Conservation (phyloP, 768 basidiomycete species). For the Boletellus ananas region DNA sequence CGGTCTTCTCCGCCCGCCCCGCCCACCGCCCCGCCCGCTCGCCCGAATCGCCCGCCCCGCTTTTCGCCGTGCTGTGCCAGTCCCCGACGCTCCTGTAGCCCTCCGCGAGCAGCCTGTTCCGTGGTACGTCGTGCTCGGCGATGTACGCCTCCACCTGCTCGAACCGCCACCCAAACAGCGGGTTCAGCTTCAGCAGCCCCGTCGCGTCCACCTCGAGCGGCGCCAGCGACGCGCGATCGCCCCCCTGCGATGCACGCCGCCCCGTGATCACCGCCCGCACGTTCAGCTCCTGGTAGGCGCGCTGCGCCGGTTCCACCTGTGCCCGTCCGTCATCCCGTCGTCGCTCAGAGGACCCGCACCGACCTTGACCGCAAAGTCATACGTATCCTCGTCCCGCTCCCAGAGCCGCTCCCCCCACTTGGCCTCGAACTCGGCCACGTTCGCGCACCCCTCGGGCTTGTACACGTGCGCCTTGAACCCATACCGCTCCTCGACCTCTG, state of each 20-base stretch:
- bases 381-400: constrained; percentile 82
- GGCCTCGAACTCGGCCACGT: constrained; percentile 69
- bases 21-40: constrained; percentile 94
- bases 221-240: constrained; percentile 74
- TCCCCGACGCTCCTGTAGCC: constrained; percentile 97
- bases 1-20: constrained; percentile 79
- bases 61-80: constrained; percentile 89
- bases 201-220: constrained; percentile 90
- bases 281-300: constrained; percentile 76
- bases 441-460: constrained; percentile 69
- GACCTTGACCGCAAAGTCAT: constrained; percentile 93
- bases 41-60: constrained; percentile 59
- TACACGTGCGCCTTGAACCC: constrained; percentile 70
- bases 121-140: constrained; percentile 72
- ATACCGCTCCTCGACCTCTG: constrained; percentile 76
- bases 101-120: constrained; percentile 81
- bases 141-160: constrained; percentile 81
- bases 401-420: constrained; percentile 80
- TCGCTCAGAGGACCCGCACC: constrained; percentile 13
- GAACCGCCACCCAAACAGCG: constrained; percentile 87
- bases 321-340: background rate
- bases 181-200: constrained; percentile 92
- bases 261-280: constrained; percentile 94
- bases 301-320: constrained; percentile 90
- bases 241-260: constrained; percentile 89